Percentiles rank a stretch among this genome's conserved stretches.
Evolutionary conservation across 1,284 basidiomycete genomes (phyloP).

Genomic region (Ceratobasidium sp.): DNA sequence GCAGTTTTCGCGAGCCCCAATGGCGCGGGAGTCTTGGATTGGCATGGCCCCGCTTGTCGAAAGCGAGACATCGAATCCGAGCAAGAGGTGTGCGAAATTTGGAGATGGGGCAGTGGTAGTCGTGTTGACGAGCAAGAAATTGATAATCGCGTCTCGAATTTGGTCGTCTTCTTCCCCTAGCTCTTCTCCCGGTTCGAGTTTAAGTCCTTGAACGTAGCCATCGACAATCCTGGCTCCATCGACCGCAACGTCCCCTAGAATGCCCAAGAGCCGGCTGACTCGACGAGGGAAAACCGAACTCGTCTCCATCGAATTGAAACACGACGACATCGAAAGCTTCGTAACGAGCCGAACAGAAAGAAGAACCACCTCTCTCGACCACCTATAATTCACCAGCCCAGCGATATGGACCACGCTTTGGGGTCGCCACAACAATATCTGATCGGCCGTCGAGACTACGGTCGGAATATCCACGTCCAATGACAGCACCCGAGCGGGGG

Average conservation of each 20-base stretch:
- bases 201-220: conserved; percentile 72
- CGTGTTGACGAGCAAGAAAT: conserved; percentile 83
- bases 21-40: conserved; percentile 76
- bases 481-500: conserved; percentile 48
- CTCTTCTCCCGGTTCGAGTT: conserved; percentile 59
- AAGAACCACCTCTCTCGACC: conserved; percentile 75
- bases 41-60: conserved; percentile 58
- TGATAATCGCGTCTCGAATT: conserved; percentile 79
- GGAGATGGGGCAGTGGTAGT: conserved; percentile 68
- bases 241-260: conserved; percentile 63
- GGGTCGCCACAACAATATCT: conserved; percentile 76
- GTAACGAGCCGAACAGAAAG: conserved; percentile 81
- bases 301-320: conserved; percentile 60
- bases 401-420: conserved; percentile 83
- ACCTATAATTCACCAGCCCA: conserved; percentile 72
- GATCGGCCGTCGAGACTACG: conserved; percentile 66
- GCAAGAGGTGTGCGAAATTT: conserved; percentile 87
- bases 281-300: conserved; percentile 61
- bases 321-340: conserved; percentile 61
- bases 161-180: conserved; percentile 63
- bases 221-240: conserved; percentile 76
- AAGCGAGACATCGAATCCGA: conserved; percentile 70
- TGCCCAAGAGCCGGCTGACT: conserved; percentile 42
- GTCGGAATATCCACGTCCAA: conserved; percentile 68
- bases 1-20: conserved; percentile 71